phyloP scores from a whole-genome alignment of 1,284 basidiomycete species.

The Fistulinella cinereoalba region DNA sequence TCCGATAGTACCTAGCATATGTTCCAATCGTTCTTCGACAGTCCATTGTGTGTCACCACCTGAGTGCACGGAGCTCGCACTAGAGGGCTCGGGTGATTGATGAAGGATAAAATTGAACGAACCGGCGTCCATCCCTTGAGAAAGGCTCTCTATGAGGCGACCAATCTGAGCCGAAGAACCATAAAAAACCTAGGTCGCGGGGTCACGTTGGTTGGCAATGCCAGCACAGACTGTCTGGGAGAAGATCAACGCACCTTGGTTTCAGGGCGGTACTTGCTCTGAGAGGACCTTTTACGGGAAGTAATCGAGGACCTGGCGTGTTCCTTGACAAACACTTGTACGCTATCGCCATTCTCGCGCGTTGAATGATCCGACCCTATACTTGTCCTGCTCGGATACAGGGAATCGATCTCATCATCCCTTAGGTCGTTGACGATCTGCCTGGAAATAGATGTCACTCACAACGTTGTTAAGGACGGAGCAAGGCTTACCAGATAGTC shows the following conservation, averaged over 20 bases:
- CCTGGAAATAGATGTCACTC: constrained; percentile 41
- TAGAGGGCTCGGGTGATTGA: constrained; percentile 47
- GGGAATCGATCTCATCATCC: constrained; percentile 69
- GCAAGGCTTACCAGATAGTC: constrained; percentile 64
- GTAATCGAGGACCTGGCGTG: constrained; percentile 61
- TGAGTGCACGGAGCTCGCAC: constrained; percentile 58
- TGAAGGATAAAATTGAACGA: constrained; percentile 67
- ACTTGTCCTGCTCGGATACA: constrained; percentile 64
- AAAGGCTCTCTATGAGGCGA: constrained; percentile 74
- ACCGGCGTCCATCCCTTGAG: constrained; percentile 73
- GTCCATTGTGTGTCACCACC: constrained; percentile 63
- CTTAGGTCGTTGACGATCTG: constrained; percentile 79
- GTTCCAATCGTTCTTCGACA: constrained; percentile 71
- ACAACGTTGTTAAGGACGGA: constrained; percentile 4
- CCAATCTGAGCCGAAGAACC: constrained; percentile 75
- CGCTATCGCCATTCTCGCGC: constrained; percentile 50
- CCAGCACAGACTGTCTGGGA: constrained; percentile 11
- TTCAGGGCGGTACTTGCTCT: constrained; percentile 62
- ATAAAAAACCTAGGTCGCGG: constrained; percentile 63
- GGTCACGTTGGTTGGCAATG: constrained; percentile 5
- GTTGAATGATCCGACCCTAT: constrained; percentile 71
- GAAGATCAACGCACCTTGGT: constrained; percentile 60
- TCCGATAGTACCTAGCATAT: constrained; percentile 63
- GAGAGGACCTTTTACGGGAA: constrained; percentile 53
- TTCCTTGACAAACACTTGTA: constrained; percentile 72